phyloP scores from a whole-genome alignment of 805 yeast genomes.

The Zygosaccharomyces bailii region DNA sequence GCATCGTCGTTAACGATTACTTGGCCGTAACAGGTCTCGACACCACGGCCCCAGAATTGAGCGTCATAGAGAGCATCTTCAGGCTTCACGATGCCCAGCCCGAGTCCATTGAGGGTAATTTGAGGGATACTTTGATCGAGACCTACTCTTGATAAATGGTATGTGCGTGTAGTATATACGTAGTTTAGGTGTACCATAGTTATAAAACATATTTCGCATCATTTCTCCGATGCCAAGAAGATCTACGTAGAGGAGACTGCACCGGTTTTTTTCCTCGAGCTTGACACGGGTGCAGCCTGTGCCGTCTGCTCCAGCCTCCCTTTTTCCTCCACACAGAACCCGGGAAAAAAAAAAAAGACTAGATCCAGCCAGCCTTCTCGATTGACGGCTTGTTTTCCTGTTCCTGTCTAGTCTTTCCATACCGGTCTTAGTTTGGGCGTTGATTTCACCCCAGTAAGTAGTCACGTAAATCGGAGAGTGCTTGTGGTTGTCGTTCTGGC shows the following conservation, averaged over 20 bases:
- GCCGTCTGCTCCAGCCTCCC: no score
- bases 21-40: slow-evolving; percentile 94
- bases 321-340: no score
- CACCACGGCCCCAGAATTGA: slow-evolving; percentile 97
- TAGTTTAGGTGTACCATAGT: slow-evolving; percentile 2
- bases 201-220: not conserved
- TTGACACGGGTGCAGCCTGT: not conserved
- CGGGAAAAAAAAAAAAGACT: not conserved
- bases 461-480: not conserved
- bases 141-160: slow-evolving; percentile 75
- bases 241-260: not conserved
- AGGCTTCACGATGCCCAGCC: slow-evolving; percentile 89
- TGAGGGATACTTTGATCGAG: slow-evolving; percentile 89
- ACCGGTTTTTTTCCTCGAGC: not conserved
- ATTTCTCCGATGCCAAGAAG: not conserved
- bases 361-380: not conserved
- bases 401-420: not conserved
- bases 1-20: slow-evolving; percentile 98
- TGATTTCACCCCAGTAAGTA: not conserved
- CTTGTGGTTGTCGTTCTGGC: not conserved
- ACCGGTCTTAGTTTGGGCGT: not conserved
- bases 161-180: not conserved
- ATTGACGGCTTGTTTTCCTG: not conserved
- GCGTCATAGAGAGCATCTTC: slow-evolving; percentile 95
- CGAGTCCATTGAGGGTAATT: slow-evolving; percentile 75